A percentile compares a stretch with the other conserved stretches of the same genome.
Conservation (phyloP, 345 rosid genomes). For the Ricinus communis region DNA sequence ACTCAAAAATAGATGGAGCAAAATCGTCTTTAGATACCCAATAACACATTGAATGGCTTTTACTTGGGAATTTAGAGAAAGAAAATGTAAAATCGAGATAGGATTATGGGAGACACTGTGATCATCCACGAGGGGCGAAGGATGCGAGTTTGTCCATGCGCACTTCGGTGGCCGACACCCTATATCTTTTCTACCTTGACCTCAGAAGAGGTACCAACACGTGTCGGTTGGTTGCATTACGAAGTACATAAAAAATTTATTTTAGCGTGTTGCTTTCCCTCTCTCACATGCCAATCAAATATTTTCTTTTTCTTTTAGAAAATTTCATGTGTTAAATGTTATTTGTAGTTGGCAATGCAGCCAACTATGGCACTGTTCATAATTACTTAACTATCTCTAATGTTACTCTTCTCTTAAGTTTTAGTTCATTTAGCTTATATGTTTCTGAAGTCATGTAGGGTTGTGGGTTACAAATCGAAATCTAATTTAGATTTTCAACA, state of each 20-base stretch:
- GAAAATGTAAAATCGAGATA: conserved; percentile 21
- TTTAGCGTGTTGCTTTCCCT: not conserved
- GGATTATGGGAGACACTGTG: conserved; percentile 32
- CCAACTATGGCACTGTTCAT: too few relatives aligned
- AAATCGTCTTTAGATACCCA: not conserved
- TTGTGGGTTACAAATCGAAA: too few relatives aligned
- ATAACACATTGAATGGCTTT: conserved; percentile 4
- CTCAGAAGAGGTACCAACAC: conserved; percentile 5
- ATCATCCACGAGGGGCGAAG: not conserved
- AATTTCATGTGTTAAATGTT: too few relatives aligned
- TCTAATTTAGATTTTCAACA: too few relatives aligned
- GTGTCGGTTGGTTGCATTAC: conserved; percentile 9
- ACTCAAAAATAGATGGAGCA: not conserved
- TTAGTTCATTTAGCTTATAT: too few relatives aligned
- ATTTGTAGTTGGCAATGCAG: too few relatives aligned
- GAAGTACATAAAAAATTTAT: conserved; percentile 16
- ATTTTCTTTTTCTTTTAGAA: too few relatives aligned
- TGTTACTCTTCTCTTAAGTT: too few relatives aligned
- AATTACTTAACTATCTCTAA: too few relatives aligned
- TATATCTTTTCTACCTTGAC: conserved; percentile 14
- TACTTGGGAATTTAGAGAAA: not conserved
- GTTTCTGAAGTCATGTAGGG: too few relatives aligned
- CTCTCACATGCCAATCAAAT: not conserved
- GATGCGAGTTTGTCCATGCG: conserved; percentile 17
- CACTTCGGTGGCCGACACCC: conserved; percentile 38